Evolutionary conservation across 2,329 filamentous ascomycete species (phyloP), one percentile per base, ranked within the genome.

Genomic region (Bipolaris zeicola): DNA sequence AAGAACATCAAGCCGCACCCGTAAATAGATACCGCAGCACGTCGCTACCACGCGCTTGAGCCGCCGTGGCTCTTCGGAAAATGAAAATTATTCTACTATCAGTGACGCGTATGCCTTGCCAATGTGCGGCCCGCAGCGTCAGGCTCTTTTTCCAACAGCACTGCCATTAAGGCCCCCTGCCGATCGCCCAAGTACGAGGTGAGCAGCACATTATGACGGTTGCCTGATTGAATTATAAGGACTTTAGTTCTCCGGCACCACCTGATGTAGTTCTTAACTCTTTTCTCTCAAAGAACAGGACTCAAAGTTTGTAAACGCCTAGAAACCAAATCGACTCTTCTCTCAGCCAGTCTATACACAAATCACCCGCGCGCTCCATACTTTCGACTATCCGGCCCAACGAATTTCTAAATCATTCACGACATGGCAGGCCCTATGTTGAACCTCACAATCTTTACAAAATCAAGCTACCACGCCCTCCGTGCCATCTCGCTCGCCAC

Each of bases 371-470:
- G 10, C 2, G 13, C 14, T 43, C 3, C n/a, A 11, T 16, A 28
- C 28, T 31, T 28, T n/a, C 18, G 33, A n/a, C 10, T 2, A 6
- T 6, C 34, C 28, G 4, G 8, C 13, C n/a, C 1, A 13, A 4
- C 34, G 7, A 24, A 4, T 7, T n/a, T 2, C 4, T 10, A 14
- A 3, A 20, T n/a, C 5, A 43, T 20, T 24, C 6, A 14, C 13
- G 18, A 26, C 3, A 59, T 57, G 50, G 24, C 58, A 26, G 53
- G 52, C 20, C 51, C 61, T 13, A 51, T 71, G 52, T 58, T 70
- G 49, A 68, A 65, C 52, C 31, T 68, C 7, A 67, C 52, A 14
- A 62, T 70, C 58, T 61, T 72, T 54, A 61, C 55, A 3, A 66
- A 66, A 47, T 70, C 67, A 8, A 50, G 45, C 4, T 28, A 60